phyloP scores from a whole-genome alignment of 306 rosid genomes.

The Glycyrrhiza uralensis region DNA sequence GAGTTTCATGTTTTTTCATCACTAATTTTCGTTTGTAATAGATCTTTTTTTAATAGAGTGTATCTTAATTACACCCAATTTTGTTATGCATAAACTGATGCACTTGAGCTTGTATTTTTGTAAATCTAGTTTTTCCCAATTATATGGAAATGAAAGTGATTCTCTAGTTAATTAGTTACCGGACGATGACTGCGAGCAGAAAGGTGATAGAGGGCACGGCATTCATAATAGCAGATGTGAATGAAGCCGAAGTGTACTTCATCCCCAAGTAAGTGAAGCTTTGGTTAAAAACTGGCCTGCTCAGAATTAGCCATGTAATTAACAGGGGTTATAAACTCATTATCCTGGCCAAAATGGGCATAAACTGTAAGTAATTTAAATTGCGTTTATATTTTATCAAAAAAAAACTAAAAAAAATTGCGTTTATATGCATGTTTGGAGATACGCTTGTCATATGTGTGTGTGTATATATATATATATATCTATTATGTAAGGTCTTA shows the following conservation, averaged over 20 bases:
- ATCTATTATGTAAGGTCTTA: neutral
- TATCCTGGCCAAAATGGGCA: neutral
- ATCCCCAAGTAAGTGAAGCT: slow-evolving; percentile 68
- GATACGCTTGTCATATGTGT: too few relatives aligned
- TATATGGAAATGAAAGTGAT: neutral
- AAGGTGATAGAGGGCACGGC: slow-evolving; percentile 77
- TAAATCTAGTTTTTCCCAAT: too few relatives aligned
- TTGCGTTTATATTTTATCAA: too few relatives aligned
- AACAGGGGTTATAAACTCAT: neutral
- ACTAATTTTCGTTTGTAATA: too few relatives aligned
- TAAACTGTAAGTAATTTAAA: too few relatives aligned
- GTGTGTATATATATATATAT: neutral
- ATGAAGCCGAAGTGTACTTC: slow-evolving; percentile 70
- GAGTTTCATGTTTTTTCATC: too few relatives aligned
- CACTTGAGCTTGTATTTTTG: too few relatives aligned
- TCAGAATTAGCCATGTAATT: neutral
- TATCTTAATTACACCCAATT: too few relatives aligned
- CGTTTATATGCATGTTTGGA: too few relatives aligned
- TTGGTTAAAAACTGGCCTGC: slow-evolving; percentile 69
- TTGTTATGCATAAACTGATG: too few relatives aligned
- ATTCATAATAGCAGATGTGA: slow-evolving; percentile 63
- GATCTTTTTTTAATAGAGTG: too few relatives aligned
- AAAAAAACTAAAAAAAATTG: too few relatives aligned
- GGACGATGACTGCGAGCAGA: slow-evolving; percentile 43
- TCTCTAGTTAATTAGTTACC: slow-evolving; percentile 38